A percentile compares a stretch with the other conserved stretches of the same genome.
These are phyloP conservation scores for Claviceps cyperi DNA, from an alignment of 2,329 filamentous ascomycete genomes.

Conservation along the genomic window DNA sequence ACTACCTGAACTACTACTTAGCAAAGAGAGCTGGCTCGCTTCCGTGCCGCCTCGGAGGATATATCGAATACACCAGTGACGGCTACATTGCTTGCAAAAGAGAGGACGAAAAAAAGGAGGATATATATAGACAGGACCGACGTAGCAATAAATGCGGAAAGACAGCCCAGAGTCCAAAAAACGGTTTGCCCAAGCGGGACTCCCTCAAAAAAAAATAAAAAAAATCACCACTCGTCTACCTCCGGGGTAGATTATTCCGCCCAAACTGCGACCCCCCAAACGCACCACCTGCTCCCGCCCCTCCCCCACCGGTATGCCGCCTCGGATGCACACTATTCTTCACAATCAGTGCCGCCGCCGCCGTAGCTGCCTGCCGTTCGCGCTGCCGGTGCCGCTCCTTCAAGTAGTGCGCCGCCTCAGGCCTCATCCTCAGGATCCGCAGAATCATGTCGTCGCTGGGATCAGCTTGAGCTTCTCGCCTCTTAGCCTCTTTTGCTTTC, in stretches of 20 bases:
- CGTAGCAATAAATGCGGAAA: not conserved
- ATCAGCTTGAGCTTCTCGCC: conserved; percentile 89
- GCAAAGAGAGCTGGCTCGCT: no score
- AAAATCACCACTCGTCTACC: conserved; percentile 16
- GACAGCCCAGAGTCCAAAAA: not conserved
- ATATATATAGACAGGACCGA: no score
- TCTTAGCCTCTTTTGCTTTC: conserved; percentile 88
- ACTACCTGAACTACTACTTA: no score
- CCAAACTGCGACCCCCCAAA: conserved; percentile 26
- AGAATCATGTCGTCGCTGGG: conserved; percentile 97
- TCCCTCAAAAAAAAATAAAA: not conserved
- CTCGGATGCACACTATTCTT: conserved; percentile 64
- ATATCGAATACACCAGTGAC: not conserved
- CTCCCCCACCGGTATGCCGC: conserved; percentile 30
- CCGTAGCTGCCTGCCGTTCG: conserved; percentile 78
- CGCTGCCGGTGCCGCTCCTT: conserved; percentile 86
- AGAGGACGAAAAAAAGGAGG: not conserved
- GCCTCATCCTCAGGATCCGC: conserved; percentile 84
- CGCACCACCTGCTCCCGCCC: not conserved
- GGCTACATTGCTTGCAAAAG: not conserved
- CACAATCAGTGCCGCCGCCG: conserved; percentile 88
- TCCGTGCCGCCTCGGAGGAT: no score
- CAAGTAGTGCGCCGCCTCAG: conserved; percentile 75
- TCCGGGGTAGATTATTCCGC: conserved; percentile 30
- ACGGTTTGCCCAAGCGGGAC: not conserved